Percentiles rank a stretch among this genome's conserved stretches.
Evolutionary conservation across 805 yeast species (phyloP).

Genomic region (Saccharomycopsis javanensis): DNA sequence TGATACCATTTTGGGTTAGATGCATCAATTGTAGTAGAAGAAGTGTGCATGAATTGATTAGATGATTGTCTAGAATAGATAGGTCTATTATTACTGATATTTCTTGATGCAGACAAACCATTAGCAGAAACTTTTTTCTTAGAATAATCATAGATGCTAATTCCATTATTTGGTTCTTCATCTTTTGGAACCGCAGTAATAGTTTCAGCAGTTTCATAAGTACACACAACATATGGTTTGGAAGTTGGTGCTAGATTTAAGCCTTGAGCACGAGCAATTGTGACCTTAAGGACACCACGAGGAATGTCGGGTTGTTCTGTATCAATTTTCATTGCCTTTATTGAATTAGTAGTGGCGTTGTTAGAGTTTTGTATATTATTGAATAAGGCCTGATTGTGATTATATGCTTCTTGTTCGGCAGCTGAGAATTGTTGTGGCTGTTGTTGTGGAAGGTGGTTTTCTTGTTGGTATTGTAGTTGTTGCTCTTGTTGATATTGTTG

Average conservation of each 20-base stretch:
- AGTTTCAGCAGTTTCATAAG: conserved; percentile 85
- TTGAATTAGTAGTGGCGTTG: conserved; percentile 3
- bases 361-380: conserved; percentile 15
- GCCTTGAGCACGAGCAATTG: conserved; percentile 70
- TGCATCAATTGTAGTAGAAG: conserved; percentile 25
- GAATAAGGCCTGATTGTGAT: conserved; percentile 4
- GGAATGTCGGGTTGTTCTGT: conserved; percentile 19
- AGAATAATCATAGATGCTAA: not conserved
- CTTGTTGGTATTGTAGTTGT: conserved; percentile 17
- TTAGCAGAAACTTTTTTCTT: conserved; percentile 1
- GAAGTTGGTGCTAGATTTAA: conserved; percentile 49
- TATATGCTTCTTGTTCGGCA: not conserved
- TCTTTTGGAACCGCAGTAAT: conserved; percentile 71
- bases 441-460: conserved; percentile 16
- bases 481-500: conserved; percentile 11
- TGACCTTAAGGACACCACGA: conserved; percentile 72
- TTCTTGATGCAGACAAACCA: conserved; percentile 19
- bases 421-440: not conserved
- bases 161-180: conserved; percentile 21
- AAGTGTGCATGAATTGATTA: conserved; percentile 26
- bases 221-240: conserved; percentile 83
- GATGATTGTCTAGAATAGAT: conserved; percentile 37
- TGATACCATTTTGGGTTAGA: conserved; percentile 85
- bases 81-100: conserved; percentile 29
- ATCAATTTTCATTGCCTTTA: conserved; percentile 15